Evolutionary conservation across 176 grass and related monocot genomes (phyloP).

Genomic region (Areca catechu): DNA sequence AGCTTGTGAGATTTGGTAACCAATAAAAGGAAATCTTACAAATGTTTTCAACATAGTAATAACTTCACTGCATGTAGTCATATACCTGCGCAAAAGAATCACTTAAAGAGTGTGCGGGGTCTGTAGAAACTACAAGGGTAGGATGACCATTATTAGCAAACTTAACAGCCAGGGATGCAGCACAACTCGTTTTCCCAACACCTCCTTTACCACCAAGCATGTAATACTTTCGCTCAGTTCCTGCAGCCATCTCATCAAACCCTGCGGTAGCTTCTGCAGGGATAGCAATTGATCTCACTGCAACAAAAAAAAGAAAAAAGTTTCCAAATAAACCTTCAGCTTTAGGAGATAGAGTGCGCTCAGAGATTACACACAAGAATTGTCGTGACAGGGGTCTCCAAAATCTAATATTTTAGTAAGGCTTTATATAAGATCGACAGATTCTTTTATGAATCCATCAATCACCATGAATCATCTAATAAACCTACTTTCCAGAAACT

Average conservation of each 20-base stretch:
- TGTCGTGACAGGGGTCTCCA: neutral
- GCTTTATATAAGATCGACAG: no score
- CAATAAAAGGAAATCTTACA: no score
- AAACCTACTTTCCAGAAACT: no score
- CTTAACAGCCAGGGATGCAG: constrained; percentile 32
- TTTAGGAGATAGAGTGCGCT: no score
- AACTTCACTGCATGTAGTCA: constrained; percentile 7
- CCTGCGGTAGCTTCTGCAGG: constrained; percentile 32
- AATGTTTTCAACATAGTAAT: neutral
- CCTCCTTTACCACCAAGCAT: constrained; percentile 42
- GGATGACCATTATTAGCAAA: constrained; percentile 30
- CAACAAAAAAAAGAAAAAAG: neutral
- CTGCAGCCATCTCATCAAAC: constrained; percentile 24
- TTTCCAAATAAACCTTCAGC: no score
- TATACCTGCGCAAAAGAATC: constrained; percentile 39
- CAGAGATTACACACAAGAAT: neutral
- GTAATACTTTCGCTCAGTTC: constrained; percentile 15
- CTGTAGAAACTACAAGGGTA: constrained; percentile 31
- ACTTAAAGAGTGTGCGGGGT: constrained; percentile 20
- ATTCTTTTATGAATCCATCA: neutral
- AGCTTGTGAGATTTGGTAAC: no score
- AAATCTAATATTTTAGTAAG: neutral
- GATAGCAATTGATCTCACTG: constrained; percentile 22
- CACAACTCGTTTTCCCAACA: constrained; percentile 41
- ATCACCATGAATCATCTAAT: neutral